Base-by-base conservation (phyloP, 1,284 basidiomycete species). In the Testicularia cyperi region DNA sequence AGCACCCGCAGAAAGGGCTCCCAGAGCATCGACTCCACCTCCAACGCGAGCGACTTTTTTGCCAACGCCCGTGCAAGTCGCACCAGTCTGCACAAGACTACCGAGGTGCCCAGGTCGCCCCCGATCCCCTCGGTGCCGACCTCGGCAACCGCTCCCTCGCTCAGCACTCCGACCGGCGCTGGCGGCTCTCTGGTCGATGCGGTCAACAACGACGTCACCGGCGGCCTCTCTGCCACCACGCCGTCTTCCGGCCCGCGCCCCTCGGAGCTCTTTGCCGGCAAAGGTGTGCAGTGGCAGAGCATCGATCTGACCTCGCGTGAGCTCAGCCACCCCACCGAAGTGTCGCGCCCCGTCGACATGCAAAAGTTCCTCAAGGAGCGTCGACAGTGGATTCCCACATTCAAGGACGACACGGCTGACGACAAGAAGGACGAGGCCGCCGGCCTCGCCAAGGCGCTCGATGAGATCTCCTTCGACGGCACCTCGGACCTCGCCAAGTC, bases 331-430 rank as follows among this genome's bases (percentile, higher is more conserved):
- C 29, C 53, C 19, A 38, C 40, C 30, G 52, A 52, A 24, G 34
- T 41, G 8, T 36, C 51, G 9, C 38, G 30, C 20, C 29, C 22
- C 21, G 34, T 57, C 25, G 64, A 71, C 27, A 47, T 71, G 44
- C 56, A 71, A 24, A 56, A 57, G 16, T 71, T 67, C 44, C 54
- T 71, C 44, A 68, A 69, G 38, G 52, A 55, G 47, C 64, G 69
- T 26, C 60, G 69, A 30, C 60, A 68, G 36, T 53, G 60, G 53
- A 66, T 66, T 24, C 63, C 57, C 24, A 66, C 54, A 3, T 62
- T 66, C 47, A 55, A 57, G 38, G 46, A 61, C 16, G 18, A 16
- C 30, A 36, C 37, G 24, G 30, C 57, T 14, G 10, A 38, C 10
- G 30, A 8, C 8, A 8, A 10, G 30, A 29, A 47, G 20, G 49